Conservation (phyloP, 2,329 filamentous ascomycete species). For the Aspergillus fijiensis region DNA sequence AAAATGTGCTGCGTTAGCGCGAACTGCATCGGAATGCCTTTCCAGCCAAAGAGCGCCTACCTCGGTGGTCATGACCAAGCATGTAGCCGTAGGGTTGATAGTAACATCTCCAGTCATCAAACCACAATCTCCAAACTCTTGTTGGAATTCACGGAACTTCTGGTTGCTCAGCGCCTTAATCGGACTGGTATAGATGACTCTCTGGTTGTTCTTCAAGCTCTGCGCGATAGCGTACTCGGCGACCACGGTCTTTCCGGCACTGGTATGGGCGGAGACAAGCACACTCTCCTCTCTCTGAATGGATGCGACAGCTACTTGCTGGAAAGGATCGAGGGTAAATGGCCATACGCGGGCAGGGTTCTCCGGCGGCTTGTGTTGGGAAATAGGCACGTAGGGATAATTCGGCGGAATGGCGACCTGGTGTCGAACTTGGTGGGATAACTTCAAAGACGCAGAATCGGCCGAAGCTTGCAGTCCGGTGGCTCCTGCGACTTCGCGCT, state of each 20-base stretch:
- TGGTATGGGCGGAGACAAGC: slow-evolving; percentile 93
- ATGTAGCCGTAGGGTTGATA: slow-evolving; percentile 97
- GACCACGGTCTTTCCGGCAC: slow-evolving; percentile 96
- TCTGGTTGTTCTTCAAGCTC: slow-evolving; percentile 93
- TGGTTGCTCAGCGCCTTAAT: slow-evolving; percentile 99
- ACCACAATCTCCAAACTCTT: slow-evolving; percentile 93
- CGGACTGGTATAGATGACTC: slow-evolving; percentile 98
- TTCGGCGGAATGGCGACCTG: slow-evolving; percentile 93
- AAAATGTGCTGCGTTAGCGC: slow-evolving; percentile 11
- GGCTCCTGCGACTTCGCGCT: slow-evolving; percentile 80
- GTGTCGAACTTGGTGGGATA: slow-evolving; percentile 97
- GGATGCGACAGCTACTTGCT: slow-evolving; percentile 88
- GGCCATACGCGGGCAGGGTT: slow-evolving; percentile 80
- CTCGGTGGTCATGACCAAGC: slow-evolving; percentile 98
- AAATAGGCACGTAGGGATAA: slow-evolving; percentile 93
- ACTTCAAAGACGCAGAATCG: slow-evolving; percentile 66
- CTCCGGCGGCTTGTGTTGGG: slow-evolving; percentile 85
- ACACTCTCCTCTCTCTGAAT: slow-evolving; percentile 97
- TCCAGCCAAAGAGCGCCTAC: slow-evolving; percentile 27
- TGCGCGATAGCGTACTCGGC: slow-evolving; percentile 98
- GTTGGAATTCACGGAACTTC: slow-evolving; percentile 94
- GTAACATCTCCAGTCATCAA: slow-evolving; percentile 99
- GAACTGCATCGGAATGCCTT: background rate
- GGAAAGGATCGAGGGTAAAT: slow-evolving; percentile 96
- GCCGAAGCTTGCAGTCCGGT: slow-evolving; percentile 64